Percentiles rank a stretch among this genome's conserved stretches.
Conservation (phyloP, 202 grass and related monocot species). For the Brachypodium distachyon region DNA sequence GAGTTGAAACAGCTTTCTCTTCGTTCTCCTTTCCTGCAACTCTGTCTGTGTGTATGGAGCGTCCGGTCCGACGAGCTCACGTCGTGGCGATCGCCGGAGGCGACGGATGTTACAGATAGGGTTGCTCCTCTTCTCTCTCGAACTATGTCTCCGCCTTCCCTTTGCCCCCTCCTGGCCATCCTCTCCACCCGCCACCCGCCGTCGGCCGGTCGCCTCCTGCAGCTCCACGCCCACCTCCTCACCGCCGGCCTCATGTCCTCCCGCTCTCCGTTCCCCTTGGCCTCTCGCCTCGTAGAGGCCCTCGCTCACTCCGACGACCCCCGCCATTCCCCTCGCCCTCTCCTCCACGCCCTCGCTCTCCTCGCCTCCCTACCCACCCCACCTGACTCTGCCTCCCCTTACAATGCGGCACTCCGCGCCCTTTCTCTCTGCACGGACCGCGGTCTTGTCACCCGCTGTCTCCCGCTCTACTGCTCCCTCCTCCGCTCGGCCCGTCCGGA, state of each 20-base stretch:
- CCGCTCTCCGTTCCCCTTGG: not conserved
- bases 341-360: conserved; percentile 48
- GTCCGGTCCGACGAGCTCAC: no score
- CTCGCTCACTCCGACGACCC: conserved; percentile 14
- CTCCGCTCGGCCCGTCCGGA: conserved; percentile 44
- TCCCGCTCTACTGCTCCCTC: conserved; percentile 48
- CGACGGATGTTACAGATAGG: no score
- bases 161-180: conserved; percentile 16
- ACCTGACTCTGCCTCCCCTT: conserved; percentile 4
- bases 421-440: conserved; percentile 24
- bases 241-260: conserved; percentile 30
- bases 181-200: conserved; percentile 9
- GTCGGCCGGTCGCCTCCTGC: conserved; percentile 21
- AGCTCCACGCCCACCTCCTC: conserved; percentile 52
- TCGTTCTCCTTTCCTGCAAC: no score
- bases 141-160: conserved; percentile 6
- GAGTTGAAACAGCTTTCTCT: no score
- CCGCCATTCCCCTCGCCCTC: not conserved
- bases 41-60: no score
- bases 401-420: conserved; percentile 6
- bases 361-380: conserved; percentile 44
- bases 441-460: conserved; percentile 9
- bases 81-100: no score
- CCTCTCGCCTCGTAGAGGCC: conserved; percentile 32
- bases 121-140: not conserved